Percentiles rank a stretch among this genome's conserved stretches.
Evolutionary conservation across 1,284 basidiomycete genomes (phyloP).

Genomic region (Vanrija sp.): DNA sequence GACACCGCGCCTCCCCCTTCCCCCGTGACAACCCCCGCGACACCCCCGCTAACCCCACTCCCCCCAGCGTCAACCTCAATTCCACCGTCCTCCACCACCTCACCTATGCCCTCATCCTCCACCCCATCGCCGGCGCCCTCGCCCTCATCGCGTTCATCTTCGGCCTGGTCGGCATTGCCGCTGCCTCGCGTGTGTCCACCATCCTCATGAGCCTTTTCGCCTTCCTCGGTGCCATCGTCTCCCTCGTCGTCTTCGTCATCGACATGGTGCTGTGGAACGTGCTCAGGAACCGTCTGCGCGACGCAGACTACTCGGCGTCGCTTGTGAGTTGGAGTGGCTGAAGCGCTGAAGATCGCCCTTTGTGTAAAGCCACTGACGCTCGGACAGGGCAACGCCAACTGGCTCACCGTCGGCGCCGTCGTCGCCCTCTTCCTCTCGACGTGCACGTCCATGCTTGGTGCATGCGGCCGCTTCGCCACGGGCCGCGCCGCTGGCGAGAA

Average conservation of each 20-base stretch:
- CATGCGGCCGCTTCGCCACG: conserved; percentile 59
- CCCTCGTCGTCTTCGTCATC: conserved; percentile 65
- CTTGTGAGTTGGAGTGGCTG: conserved; percentile 49
- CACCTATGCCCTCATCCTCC: conserved; percentile 66
- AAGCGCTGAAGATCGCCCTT: background rate
- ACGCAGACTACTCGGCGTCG: conserved; percentile 50
- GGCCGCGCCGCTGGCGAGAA: conserved; percentile 48
- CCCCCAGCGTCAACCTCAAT: conserved; percentile 47
- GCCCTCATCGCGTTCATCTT: conserved; percentile 67
- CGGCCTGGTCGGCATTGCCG: conserved; percentile 60
- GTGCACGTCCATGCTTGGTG: conserved; percentile 62
- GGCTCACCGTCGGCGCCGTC: conserved; percentile 68
- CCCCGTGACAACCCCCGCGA: too few relatives aligned
- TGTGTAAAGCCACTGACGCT: background rate
- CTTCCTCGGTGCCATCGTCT: conserved; percentile 61
- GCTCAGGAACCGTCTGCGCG: conserved; percentile 58
- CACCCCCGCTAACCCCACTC: background rate
- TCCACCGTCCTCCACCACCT: conserved; percentile 61
- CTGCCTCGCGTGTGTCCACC: conserved; percentile 63
- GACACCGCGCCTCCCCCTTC: too few relatives aligned
- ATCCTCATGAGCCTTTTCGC: conserved; percentile 68
- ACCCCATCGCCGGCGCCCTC: conserved; percentile 70
- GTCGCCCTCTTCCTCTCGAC: conserved; percentile 62
- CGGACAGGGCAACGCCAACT: conserved; percentile 46
- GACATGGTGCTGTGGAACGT: conserved; percentile 76